Base-by-base conservation (phyloP, 352 stramenopile species). In the Thraustotheca clavata region DNA sequence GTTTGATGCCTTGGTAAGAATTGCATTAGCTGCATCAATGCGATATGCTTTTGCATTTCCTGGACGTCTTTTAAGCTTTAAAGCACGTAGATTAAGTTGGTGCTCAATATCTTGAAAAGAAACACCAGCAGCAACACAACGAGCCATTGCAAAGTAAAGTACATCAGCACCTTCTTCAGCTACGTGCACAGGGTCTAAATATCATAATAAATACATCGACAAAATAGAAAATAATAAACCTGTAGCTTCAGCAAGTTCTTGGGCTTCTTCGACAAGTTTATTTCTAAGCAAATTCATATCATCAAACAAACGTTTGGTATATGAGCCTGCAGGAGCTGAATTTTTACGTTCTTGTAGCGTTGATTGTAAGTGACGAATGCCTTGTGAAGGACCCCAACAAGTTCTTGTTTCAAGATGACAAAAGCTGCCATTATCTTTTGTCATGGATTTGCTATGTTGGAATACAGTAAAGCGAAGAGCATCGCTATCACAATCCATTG, bases 231-330 rank as follows among this genome's bases (percentile, higher is more conserved):
- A 14, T 41, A 8, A 9, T 12, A 11, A 29, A 61, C 74, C 55
- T 34, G 70, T 75, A 5, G 91, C 89, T 68, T 97, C 91, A 3
- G 87, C 80, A 18, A 97, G 81, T 67, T 97, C 91, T 69, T 98
- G 94, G 22, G 91, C 91, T 76, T 98, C 95, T 69, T 98, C 95
- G 9, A 98, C 92, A 24, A 98, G 78, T 76, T 98, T 98, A 71
- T 98, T 93, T 22, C 92, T 85, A 54, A 98, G 75, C 66, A 98
- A 71, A 59, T 81, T 73, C 0, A 77, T 72, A 71, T 98, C 94
- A 40, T 97, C 79, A 76, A 98, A 98, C 22, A 98, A 73, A 8
- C 94, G 78, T 79, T 98, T 98, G 1, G 95, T 98, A 69, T 98
- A 98, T 20, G 91, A 98, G 41, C 94, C 95, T n/a, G 82, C 77